Base-by-base conservation (phyloP, 73 alveolate species). In the Uronychia setigera region DNA sequence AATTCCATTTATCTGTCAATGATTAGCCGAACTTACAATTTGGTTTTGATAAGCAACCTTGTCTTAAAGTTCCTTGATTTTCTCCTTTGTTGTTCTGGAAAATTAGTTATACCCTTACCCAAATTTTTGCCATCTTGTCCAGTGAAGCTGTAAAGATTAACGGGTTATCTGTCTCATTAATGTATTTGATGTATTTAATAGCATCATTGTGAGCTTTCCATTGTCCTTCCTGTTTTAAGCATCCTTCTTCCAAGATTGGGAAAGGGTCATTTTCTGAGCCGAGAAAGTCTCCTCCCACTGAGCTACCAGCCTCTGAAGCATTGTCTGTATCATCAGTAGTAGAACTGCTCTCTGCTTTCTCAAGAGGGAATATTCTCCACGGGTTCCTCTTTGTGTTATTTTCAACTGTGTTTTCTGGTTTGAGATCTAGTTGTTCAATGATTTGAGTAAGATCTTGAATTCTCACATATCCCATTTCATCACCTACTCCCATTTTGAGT, bases 141-240 rank as follows among this genome's bases (percentile, higher is more conserved):
- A 92, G 78, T 0, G 91, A 84, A 32, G 97, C 93, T n/a, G 95
- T 88, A 76, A 92, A 92, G 25, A 92, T 74, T 1, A 86, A 1
- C 5, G 93, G 90, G 26, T 60, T 35, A 46, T 82, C 92, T 1
- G 94, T 88, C 58, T 92, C 93, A 32, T 81, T 35, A 26, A 92
- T 88, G 80, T 77, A 84, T 28, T 77, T 80, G 27, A 92, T 76
- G 33, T 81, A 79, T 80, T 85, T 92, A 46, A 92, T 92, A 5
- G 92, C 86, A 33, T 92, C 97, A 77, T 92, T 88, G 59, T 92
- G 97, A 34, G 93, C 97, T 79, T 84, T 88, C 95, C 97, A 92
- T 58, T 92, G 87, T 9, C 81, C 87, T 0, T 60, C 77, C 76
- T 92, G 87, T 32, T 76, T 81, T 27, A 88, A 91, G 30, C 35